phyloP scores from a whole-genome alignment of 805 yeast genomes.

The Candida maesae region DNA sequence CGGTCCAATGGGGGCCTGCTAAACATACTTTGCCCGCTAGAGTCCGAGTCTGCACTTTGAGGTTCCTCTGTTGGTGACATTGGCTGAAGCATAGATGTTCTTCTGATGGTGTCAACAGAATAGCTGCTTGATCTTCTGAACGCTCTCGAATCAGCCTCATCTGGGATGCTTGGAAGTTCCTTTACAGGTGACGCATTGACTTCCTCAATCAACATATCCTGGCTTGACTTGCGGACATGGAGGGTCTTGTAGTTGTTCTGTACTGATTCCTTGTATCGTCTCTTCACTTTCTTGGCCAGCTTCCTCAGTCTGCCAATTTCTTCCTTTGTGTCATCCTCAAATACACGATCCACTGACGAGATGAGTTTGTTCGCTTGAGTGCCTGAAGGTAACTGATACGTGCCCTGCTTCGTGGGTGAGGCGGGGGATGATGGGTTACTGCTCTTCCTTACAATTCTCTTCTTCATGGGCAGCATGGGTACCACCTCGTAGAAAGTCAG shows the following conservation, averaged over 20 bases:
- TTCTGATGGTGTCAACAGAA: not conserved
- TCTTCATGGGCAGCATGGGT: slow-evolving; percentile 22
- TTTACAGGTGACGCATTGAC: slow-evolving; percentile 2
- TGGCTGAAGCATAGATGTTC: not conserved
- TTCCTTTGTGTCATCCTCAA: slow-evolving; percentile 21
- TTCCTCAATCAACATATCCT: slow-evolving; percentile 9
- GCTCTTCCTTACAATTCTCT: slow-evolving; percentile 1
- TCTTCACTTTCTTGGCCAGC: slow-evolving; percentile 19
- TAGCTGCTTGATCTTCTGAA: not conserved
- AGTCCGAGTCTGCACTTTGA: not conserved
- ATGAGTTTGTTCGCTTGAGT: slow-evolving; percentile 15
- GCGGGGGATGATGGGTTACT: not conserved
- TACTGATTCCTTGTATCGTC: slow-evolving; percentile 18
- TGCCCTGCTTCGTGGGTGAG: not conserved
- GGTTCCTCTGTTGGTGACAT: not conserved
- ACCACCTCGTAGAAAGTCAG: slow-evolving; percentile 24
- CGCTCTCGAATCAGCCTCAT: not conserved
- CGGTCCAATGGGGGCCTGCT: slow-evolving; percentile 7
- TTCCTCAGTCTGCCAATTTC: slow-evolving; percentile 19
- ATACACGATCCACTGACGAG: slow-evolving; percentile 24
- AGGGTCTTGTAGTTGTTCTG: slow-evolving; percentile 6
- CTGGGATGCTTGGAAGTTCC: slow-evolving; percentile 3
- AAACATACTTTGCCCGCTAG: not conserved
- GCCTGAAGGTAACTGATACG: no score
- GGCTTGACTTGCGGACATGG: slow-evolving; percentile 8